Base-by-base conservation (phyloP, 805 yeast genomes). In the Candida sphagnicola region DNA sequence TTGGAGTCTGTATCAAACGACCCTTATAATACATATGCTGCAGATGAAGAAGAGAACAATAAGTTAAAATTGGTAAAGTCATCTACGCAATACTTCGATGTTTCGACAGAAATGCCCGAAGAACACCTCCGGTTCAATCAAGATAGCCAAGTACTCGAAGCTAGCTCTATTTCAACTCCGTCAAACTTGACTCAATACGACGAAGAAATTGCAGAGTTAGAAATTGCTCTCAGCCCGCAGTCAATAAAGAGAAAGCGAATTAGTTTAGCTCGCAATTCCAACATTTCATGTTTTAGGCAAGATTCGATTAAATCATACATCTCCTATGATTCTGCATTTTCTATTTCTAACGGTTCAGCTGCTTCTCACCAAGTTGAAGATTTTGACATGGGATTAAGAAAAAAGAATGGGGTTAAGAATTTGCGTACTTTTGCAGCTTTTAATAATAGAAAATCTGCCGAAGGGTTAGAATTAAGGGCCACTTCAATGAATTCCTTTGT, bases 291-390 rank as follows among this genome's bases (percentile, higher is more conserved):
- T 1, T 50, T 59, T 41, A 67, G 61, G 39, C 47, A 63, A 38
- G 65, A 62, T 23, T 72, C 78, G 1, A 47, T 57, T 2, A 66
- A 67, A 42, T 80, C 85, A 1, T 79, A 78, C 47, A 46, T 78
- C 34, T 75, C 82, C 28, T 80, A 80, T 44, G 84, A 80, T 51
- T 78, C 85, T 1, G 74, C 72, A 1, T 60, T 73, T 31, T 75
- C 82, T 5, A 42, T 56, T 13, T 45, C 60, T 11, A 50, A 47
- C 34, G 47, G 23, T 4, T 46, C 59, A 2, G 35, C 44, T n/a
- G 37, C 43, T 24, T 43, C 50, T 4, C 31, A 39, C 2, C 37
- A 38, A 6, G 15, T 35, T 28, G 30, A 36, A 23, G 44, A 43
- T 11, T 56, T 47, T 4, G 47, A 38, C 5, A 46, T 47, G 11